Evolutionary conservation across 805 yeast genomes (phyloP), one percentile per base, ranked within the genome.

Genomic region (Candida dendrica): DNA sequence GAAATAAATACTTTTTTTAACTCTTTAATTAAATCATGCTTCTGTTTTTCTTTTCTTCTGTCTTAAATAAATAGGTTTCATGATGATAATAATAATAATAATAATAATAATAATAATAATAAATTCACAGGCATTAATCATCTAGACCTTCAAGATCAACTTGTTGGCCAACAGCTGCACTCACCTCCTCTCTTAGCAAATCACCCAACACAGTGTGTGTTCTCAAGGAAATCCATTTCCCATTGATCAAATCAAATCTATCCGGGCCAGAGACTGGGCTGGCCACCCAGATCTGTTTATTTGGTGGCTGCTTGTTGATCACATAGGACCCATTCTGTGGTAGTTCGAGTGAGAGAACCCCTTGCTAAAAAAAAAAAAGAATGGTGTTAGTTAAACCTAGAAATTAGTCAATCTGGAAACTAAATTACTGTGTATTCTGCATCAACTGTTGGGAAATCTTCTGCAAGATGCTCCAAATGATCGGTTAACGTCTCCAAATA

Each of bases 281-380:
- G 45, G 95, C 79, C 41, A 91, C 71, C 99, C 99, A 93, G 26
- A 93, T 83, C 61, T 93, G 99, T 63, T 86, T 84, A 64, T 89
- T 93, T 3, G 98, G 97, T 1, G 98, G 98, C 64, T 93, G 98
- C 58, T 89, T 91, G 67, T 93, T 93, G 57, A 93, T 81, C 24
- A 93, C 95, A 58, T 93, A 93, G 0, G 90, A 75, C 2, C 97
- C 98, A 15, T 69, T 67, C 1, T 79, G 75, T 3, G 91, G 86
- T 15, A 85, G 53, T 6, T 71, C 76, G 43, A 93, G 60, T 1
- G 91, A 80, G 63, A 93, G 62, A 8, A 93, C 97, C 7, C 99
- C 99, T 49, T 84, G 91, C 53, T 63, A 53, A 10, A 52, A 16
- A 11, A 14, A 38, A n/a, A n/a, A n/a, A n/a, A n/a, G n/a, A n/a